Conservation (phyloP, 768 basidiomycete genomes). For the Clitopilus hobsonii region DNA sequence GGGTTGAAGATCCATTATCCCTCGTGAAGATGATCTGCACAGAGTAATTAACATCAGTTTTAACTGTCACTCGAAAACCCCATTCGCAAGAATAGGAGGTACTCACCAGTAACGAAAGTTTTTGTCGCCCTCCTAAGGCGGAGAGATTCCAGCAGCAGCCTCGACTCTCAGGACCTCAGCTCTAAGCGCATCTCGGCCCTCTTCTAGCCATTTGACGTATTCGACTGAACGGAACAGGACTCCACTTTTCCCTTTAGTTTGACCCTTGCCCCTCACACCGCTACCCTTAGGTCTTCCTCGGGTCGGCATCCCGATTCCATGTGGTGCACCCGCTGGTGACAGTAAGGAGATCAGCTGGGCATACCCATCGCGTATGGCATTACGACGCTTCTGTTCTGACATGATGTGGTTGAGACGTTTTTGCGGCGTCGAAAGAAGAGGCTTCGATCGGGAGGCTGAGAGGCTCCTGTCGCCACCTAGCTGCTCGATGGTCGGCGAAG, state of each 20-base stretch:
- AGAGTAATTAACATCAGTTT: not conserved
- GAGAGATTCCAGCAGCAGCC: slow-evolving; percentile 55
- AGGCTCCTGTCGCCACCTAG: slow-evolving; percentile 3
- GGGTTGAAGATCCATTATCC: not conserved
- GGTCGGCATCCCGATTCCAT: slow-evolving; percentile 68
- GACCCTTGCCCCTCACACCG: slow-evolving; percentile 58
- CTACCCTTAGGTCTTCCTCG: slow-evolving; percentile 80
- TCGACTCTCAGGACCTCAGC: slow-evolving; percentile 69
- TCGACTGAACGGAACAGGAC: slow-evolving; percentile 85
- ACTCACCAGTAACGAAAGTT: not conserved
- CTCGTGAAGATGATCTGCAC: not conserved
- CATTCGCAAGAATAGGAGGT: slow-evolving; percentile 1
- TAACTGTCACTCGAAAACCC: no score
- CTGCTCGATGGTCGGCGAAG: slow-evolving; percentile 15
- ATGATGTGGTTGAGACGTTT: slow-evolving; percentile 91
- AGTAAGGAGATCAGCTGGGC: slow-evolving; percentile 80
- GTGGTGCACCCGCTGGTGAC: slow-evolving; percentile 67
- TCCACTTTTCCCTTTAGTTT: slow-evolving; percentile 85
- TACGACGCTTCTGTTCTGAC: slow-evolving; percentile 91
- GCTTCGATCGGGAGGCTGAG: slow-evolving; percentile 40
- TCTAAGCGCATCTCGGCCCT: slow-evolving; percentile 66
- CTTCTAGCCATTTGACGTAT: slow-evolving; percentile 83
- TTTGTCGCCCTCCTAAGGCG: not conserved
- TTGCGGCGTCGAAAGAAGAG: slow-evolving; percentile 76
- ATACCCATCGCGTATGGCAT: slow-evolving; percentile 88